Evolutionary conservation across 1,284 basidiomycete species (phyloP).

Genomic region (Puccinia coronata): DNA sequence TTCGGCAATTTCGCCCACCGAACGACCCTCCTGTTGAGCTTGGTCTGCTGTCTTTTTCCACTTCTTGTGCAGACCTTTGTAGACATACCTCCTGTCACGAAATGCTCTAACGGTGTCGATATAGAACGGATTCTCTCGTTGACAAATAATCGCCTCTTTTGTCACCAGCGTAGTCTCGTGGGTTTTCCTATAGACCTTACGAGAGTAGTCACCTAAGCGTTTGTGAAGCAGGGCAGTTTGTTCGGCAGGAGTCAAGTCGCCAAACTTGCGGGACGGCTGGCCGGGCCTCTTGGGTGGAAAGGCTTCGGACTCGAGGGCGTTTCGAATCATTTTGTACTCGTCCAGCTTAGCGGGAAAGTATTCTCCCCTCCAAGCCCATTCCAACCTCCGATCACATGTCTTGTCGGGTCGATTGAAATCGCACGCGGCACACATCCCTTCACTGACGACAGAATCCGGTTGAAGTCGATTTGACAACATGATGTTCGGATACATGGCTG

Average conservation of each 20-base stretch:
- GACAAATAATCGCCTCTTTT: constrained; percentile 93
- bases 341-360: constrained; percentile 97
- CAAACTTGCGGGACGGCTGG: constrained; percentile 75
- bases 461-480: constrained; percentile 99
- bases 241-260: constrained; percentile 81
- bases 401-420: constrained; percentile 98
- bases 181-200: constrained; percentile 98
- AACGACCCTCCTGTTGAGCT: constrained; percentile 68
- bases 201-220: constrained; percentile 94
- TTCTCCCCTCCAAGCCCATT: constrained; percentile 99
- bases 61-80: constrained; percentile 97
- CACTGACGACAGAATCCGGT: constrained; percentile 96
- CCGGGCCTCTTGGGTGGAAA: constrained; percentile 81
- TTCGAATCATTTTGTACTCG: constrained; percentile 98
- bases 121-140: constrained; percentile 98
- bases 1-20: constrained; percentile 85
- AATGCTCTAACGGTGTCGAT: constrained; percentile 97
- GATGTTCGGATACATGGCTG: constrained; percentile 99
- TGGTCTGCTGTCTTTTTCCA: constrained; percentile 98
- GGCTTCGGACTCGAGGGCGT: constrained; percentile 89
- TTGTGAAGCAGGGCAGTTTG: constrained; percentile 92
- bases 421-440: constrained; percentile 94
- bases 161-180: constrained; percentile 96
- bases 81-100: constrained; percentile 96
- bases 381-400: constrained; percentile 86